Conservation (phyloP, 2,329 filamentous ascomycete genomes). For the Scedosporium aurantiacum region DNA sequence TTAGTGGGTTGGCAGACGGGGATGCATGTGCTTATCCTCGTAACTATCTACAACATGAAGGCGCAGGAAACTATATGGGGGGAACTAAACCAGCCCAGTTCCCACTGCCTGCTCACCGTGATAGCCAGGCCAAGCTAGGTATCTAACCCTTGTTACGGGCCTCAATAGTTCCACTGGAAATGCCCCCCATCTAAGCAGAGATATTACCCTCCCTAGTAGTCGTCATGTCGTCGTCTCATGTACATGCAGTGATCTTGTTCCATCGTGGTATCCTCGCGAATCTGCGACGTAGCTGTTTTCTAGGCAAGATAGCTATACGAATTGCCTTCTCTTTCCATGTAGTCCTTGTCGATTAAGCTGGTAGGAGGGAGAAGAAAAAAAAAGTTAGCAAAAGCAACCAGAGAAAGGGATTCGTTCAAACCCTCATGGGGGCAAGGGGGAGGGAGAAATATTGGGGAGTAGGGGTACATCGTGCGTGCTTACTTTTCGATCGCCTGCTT, state of each 20-base stretch:
- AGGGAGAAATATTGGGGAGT: background rate
- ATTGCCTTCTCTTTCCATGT: slow-evolving; percentile 69
- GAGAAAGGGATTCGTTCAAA: background rate
- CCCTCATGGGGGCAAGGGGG: background rate
- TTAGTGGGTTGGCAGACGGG: too few species aligned
- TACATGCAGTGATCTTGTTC: background rate
- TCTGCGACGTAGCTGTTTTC: slow-evolving; percentile 9
- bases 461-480: slow-evolving; percentile 23
- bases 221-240: background rate
- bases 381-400: background rate
- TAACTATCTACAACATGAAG: too few species aligned
- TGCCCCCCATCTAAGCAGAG: background rate
- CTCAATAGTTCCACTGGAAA: background rate
- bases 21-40: too few species aligned
- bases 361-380: background rate
- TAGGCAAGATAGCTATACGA: slow-evolving; percentile 61
- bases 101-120: too few species aligned
- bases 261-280: background rate
- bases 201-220: background rate
- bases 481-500: slow-evolving; percentile 96
- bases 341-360: slow-evolving; percentile 86
- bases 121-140: too few species aligned
- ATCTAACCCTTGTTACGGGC: background rate
- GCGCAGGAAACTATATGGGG: background rate
- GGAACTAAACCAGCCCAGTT: background rate